phyloP scores from a whole-genome alignment of 345 rosid genomes.

The Brassica rapa region DNA sequence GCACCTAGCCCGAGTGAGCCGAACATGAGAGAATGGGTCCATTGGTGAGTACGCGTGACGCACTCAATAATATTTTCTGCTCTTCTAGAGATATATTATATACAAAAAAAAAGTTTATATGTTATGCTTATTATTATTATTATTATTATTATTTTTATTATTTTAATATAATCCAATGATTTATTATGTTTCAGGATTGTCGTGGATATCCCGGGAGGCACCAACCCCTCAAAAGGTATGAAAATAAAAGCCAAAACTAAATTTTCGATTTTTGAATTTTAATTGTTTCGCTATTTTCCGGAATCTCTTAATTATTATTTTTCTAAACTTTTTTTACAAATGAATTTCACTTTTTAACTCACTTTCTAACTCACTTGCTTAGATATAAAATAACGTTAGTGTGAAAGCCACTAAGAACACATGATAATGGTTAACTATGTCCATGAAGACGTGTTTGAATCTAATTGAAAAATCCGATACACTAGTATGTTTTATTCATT shows the following conservation, averaged over 20 bases:
- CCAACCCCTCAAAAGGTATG: slow-evolving; percentile 63
- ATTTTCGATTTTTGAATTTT: not conserved
- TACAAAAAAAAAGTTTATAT: not conserved
- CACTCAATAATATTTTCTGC: not conserved
- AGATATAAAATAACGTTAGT: not conserved
- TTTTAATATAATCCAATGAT: not conserved
- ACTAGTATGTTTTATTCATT: not conserved
- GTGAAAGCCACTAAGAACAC: slow-evolving; percentile 11
- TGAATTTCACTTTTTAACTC: not conserved
- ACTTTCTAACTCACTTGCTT: not conserved
- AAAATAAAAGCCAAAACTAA: not conserved
- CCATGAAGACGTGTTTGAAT: not conserved
- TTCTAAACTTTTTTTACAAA: not conserved
- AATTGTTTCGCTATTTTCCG: not conserved
- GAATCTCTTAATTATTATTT: not conserved
- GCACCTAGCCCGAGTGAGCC: slow-evolving; percentile 98
- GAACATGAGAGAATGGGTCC: slow-evolving; percentile 81
- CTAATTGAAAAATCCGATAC: not conserved
- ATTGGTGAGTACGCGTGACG: slow-evolving; percentile 56
- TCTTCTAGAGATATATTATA: not conserved
- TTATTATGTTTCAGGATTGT: slow-evolving; percentile 57
- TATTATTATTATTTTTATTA: not conserved
- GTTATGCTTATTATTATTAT: not conserved
- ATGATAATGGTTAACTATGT: slow-evolving; percentile 4
- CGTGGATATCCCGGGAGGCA: slow-evolving; percentile 78